These are phyloP conservation scores for Handroanthus guayacan DNA, from an alignment of 257 asterid genomes.

Conservation along the genomic window DNA sequence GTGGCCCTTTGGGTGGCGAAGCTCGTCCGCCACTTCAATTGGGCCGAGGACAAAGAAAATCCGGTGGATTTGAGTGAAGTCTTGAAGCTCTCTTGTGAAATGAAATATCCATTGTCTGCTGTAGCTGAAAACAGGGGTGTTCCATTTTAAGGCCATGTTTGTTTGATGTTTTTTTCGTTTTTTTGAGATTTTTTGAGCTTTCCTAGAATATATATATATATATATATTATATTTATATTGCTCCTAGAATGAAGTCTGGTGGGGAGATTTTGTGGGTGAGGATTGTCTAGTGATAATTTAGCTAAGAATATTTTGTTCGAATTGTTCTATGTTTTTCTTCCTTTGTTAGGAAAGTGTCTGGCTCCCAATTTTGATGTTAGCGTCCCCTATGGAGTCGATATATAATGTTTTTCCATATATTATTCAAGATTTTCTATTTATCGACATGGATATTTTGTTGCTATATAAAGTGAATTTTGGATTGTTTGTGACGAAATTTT, in stretches of 20 bases:
- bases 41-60: constrained; percentile 39
- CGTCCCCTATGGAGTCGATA: not conserved
- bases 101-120: constrained; percentile 56
- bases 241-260: constrained; percentile 6
- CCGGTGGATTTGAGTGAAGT: constrained; percentile 55
- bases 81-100: constrained; percentile 65
- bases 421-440: not conserved
- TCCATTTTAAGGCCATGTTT: constrained; percentile 29
- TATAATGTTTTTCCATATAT: not conserved
- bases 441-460: not conserved
- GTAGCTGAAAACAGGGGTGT: constrained; percentile 44
- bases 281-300: constrained; percentile 31
- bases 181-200: not conserved
- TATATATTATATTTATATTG: not conserved
- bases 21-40: constrained; percentile 49
- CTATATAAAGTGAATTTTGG: not conserved
- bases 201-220: constrained; percentile 15
- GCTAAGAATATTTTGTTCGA: constrained; percentile 4
- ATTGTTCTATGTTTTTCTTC: constrained; percentile 5
- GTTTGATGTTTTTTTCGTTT: not conserved
- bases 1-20: constrained; percentile 64
- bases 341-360: constrained; percentile 11
- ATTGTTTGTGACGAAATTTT: not conserved
- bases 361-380: constrained; percentile 50
- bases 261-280: constrained; percentile 42